Evolutionary conservation across 768 basidiomycete genomes (phyloP).

Genomic region (Russula dissimulans): DNA sequence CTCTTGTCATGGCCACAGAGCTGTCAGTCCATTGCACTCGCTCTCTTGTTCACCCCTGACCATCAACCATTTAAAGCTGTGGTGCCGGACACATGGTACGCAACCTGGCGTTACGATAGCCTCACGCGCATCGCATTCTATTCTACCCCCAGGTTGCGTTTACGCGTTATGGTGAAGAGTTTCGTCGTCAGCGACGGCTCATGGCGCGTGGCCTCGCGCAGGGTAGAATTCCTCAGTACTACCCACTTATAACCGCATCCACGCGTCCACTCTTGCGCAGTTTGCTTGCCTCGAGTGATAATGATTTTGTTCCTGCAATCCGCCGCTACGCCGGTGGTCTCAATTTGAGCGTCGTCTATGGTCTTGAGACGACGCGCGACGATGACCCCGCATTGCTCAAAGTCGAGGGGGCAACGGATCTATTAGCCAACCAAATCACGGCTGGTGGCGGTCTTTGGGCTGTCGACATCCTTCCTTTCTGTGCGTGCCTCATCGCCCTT

Average conservation of each 20-base stretch:
- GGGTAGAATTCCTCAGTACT: conserved; percentile 8
- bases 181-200: conserved; percentile 17
- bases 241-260: conserved; percentile 15
- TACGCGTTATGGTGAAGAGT: conserved; percentile 17
- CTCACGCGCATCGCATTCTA: not conserved
- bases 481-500: conserved; percentile 21
- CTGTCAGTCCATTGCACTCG: conserved; percentile 37
- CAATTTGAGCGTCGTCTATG: conserved; percentile 44
- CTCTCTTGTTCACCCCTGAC: not conserved
- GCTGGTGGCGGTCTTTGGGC: conserved; percentile 37
- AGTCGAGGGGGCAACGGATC: conserved; percentile 33
- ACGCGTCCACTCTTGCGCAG: conserved; percentile 16
- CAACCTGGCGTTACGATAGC: not conserved
- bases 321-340: conserved; percentile 18
- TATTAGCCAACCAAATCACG: conserved; percentile 37
- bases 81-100: conserved; percentile 19
- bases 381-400: conserved; percentile 36
- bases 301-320: conserved; percentile 13
- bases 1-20: conserved; percentile 60
- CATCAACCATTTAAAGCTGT: not conserved
- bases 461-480: conserved; percentile 31
- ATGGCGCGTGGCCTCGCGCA: conserved; percentile 17
- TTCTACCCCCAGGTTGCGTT: conserved; percentile 12
- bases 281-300: conserved; percentile 11
- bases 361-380: conserved; percentile 37